phyloP scores from a whole-genome alignment of 257 asterid species.

The Plantago elongata region DNA sequence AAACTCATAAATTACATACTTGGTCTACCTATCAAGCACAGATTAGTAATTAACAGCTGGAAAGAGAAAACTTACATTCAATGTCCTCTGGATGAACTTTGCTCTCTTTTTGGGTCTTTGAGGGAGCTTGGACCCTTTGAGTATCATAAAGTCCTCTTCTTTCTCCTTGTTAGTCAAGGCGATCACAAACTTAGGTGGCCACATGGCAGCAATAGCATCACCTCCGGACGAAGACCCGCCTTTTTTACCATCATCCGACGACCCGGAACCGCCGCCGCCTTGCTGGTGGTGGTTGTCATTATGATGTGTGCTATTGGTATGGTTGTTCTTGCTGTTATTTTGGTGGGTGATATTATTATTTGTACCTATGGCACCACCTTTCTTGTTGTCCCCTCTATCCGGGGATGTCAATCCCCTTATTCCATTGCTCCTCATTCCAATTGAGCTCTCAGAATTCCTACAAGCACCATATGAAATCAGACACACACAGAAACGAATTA shows the following conservation, averaged over 20 bases:
- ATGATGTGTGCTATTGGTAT: constrained; percentile 19
- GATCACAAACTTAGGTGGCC: constrained; percentile 87
- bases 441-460: constrained; percentile 62
- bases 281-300: constrained; percentile 30
- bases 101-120: constrained; percentile 95
- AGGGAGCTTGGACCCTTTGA: constrained; percentile 91
- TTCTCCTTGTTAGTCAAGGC: constrained; percentile 85
- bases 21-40: neutral
- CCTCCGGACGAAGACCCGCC: constrained; percentile 67
- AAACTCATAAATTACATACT: constrained; percentile 5
- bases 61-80: constrained; percentile 57
- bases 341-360: constrained; percentile 22
- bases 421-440: constrained; percentile 52
- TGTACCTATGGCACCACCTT: constrained; percentile 15
- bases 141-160: constrained; percentile 85
- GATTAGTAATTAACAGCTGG: neutral
- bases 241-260: constrained; percentile 62
- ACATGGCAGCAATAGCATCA: constrained; percentile 49
- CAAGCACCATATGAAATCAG: neutral
- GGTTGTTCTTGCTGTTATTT: constrained; percentile 22
- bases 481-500: constrained; percentile 8
- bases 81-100: constrained; percentile 73
- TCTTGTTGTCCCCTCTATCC: constrained; percentile 38
- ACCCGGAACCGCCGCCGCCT: constrained; percentile 65
- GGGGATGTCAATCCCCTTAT: constrained; percentile 36